Base-by-base conservation (phyloP, 2,329 filamentous ascomycete species). In the Verticillium longisporum region DNA sequence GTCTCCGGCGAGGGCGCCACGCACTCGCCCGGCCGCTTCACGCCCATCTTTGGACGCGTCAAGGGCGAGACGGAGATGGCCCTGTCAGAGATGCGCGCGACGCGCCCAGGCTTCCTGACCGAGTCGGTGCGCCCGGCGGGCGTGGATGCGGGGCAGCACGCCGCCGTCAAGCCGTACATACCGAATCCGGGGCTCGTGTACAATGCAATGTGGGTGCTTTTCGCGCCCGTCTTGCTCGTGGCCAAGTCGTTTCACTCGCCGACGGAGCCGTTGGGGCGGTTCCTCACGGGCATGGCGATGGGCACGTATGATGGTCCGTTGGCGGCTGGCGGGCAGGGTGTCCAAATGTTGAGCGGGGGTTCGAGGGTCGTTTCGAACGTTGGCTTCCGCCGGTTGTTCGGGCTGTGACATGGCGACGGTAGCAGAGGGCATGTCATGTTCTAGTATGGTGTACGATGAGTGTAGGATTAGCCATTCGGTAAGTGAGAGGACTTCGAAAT, bases 1-100 rank as follows among this genome's bases (percentile, higher is more conserved):
- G 82, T 92, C 34, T 92, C 89, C 0, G 88, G 87, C 57, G 74
- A 78, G 58, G 85, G 85, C 55, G 83, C 87, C 0, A 88, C 85
- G 1, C 80, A 80, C 18, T 73, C 73, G 1, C 88, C 88, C 0
- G 80, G 81, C 3, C 69, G 71, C 4, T 80, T 87, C 66, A 83
- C 87, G 0, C 71, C 80, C 18, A 73, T 84, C 55, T 92, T 84
- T 67, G 86, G 78, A 1, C 77, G 80, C 13, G 79, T 89, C 60
- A 92, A 93, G 71, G 90, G 89, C 13, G 79, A 85, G 69, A 82
- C 84, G 0, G 90, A 93, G 72, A 65, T 77, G 1, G 72, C 76
- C 1, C 78, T 93, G 1, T 77, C 88, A 1, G 77, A 79, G 0
- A 71, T 91, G 64, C 71, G 75, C 4, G 71, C 72, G 2, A 67